Evolutionary conservation across 1,139 yeast species (phyloP).

Genomic region (Geotrichum klebahnii): DNA sequence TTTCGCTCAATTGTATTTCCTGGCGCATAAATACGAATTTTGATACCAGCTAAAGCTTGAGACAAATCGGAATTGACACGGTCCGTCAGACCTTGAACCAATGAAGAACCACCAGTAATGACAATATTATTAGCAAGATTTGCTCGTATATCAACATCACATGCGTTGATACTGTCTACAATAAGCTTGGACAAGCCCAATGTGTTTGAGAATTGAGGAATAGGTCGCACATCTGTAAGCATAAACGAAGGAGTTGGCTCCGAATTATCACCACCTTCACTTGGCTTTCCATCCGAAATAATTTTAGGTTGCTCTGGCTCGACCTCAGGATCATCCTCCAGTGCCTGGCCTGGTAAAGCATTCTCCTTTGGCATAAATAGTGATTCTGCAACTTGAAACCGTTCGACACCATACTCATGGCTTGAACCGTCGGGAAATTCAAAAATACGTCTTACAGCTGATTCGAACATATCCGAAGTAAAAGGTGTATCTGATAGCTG

Average conservation of each 20-base stretch:
- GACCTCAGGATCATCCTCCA: conserved; percentile 19
- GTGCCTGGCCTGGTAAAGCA: conserved; percentile 21
- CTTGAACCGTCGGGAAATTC: conserved; percentile 77
- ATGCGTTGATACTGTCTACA: conserved; percentile 54
- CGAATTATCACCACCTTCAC: conserved; percentile 11
- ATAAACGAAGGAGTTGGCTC: conserved; percentile 22
- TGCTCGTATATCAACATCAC: conserved; percentile 89
- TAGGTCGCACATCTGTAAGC: conserved; percentile 21
- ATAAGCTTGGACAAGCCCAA: conserved; percentile 68
- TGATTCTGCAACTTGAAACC: conserved; percentile 69
- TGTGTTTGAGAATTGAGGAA: conserved; percentile 20
- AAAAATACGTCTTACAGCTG: conserved; percentile 47
- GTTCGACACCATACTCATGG: conserved; percentile 53
- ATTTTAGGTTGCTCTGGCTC: conserved; percentile 23
- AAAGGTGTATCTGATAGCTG: conserved; percentile 48
- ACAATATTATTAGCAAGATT: conserved; percentile 89
- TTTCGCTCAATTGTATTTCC: conserved; percentile 82
- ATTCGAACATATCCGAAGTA: conserved; percentile 24
- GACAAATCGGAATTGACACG: conserved; percentile 72
- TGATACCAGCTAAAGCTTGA: conserved; percentile 79
- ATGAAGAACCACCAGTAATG: conserved; percentile 82
- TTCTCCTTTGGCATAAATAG: conserved; percentile 50
- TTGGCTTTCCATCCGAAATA: conserved; percentile 21
- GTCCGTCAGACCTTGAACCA: conserved; percentile 85
- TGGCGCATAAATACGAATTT: conserved; percentile 80